Evolutionary conservation across 495 filamentous ascomycete genomes (phyloP), one percentile per base, ranked within the genome.

Genomic region (Aspergillus olivimuriae): DNA sequence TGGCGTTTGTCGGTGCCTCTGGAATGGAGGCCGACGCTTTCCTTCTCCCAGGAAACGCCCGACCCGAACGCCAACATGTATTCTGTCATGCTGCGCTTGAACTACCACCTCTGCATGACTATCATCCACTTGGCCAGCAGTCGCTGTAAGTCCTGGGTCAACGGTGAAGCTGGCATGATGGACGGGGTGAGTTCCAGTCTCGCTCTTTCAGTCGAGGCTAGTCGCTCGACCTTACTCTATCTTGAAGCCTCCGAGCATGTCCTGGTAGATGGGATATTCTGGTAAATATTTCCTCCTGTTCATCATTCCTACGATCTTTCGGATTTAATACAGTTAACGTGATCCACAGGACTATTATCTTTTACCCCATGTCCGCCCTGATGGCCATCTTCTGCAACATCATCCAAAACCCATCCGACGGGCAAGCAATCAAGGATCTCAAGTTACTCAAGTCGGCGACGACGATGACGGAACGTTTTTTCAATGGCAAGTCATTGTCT

Each of bases 291-390:
- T 4, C 32, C 32, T 22, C 16, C 4, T n/a, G 9, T 17, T 18
- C n/a, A 15, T 3, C 32, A 7, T 16, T 16, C 34, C 19, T 15
- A 8, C 28, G 15, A 16, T 28, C 40, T 17, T 16, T 18, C 12
- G 15, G 22, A 18, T 2, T 18, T 12, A 34, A 34, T 8, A 4
- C 11, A 15, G 16, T n/a, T 5, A 14, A 7, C 15, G 16, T n/a
- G 16, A 15, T 2, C 37, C 19, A 17, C 15, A 74, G 70, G 65
- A 65, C 62, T 9, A 46, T 75, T 0, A 60, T 75, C 12, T 75
- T 74, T 52, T 77, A 77, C 43, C 74, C 73, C 26, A 71, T 76
- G 48, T 72, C 73, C 15, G 72, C 73, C 20, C 56, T 74, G 16
- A 57, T 73, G 22, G 60, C 60, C 11, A 64, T 77, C 21, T 77